Evolutionary conservation across 306 rosid species (phyloP).

Genomic region (Nissolia schottii): DNA sequence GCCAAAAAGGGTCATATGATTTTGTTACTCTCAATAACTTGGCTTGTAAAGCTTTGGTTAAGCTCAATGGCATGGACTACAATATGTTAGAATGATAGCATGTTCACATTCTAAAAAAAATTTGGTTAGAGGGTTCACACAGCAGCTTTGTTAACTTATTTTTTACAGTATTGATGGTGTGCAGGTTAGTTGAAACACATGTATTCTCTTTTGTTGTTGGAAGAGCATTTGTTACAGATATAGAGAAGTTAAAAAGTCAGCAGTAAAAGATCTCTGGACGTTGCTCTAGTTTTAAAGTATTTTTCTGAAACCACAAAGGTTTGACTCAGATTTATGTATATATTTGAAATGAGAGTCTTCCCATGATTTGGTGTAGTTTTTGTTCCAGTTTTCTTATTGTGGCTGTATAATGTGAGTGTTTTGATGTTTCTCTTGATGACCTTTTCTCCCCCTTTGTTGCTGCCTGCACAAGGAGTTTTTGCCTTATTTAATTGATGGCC

Average conservation of each 20-base stretch:
- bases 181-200: constrained; percentile 98
- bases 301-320: constrained; percentile 86
- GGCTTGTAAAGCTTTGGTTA: no score
- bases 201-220: constrained; percentile 99
- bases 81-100: no score
- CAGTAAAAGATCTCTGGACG: constrained; percentile 82
- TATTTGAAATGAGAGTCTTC: constrained; percentile 1
- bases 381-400: neutral
- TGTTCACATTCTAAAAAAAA: no score
- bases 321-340: constrained; percentile 17
- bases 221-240: constrained; percentile 97
- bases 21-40: no score
- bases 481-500: neutral
- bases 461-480: no score
- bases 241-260: constrained; percentile 83
- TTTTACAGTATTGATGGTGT: constrained; percentile 29
- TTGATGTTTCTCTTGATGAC: constrained; percentile 5
- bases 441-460: neutral
- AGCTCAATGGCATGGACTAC: no score
- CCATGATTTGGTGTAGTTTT: neutral
- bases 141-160: constrained; percentile 31
- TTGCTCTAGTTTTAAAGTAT: constrained; percentile 62
- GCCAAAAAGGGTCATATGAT: no score
- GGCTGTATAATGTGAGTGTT: constrained; percentile 1
- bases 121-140: no score